phyloP scores from a whole-genome alignment of 257 asterid genomes.

The Eustoma russellianum region DNA sequence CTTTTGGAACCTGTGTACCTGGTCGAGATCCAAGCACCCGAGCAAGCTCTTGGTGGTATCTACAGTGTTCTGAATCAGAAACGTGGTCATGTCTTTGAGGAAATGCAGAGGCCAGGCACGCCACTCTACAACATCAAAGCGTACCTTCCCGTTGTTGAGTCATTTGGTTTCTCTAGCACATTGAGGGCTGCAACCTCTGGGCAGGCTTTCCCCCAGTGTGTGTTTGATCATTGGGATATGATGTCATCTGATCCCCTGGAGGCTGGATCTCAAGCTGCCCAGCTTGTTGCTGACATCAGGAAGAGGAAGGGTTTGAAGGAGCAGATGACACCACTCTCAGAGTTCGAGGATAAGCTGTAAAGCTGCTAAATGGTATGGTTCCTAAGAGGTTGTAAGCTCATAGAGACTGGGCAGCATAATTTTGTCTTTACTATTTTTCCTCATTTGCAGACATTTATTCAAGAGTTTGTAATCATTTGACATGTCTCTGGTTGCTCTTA shows the following conservation, averaged over 20 bases:
- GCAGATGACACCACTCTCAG: constrained; percentile 30
- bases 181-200: constrained; percentile 41
- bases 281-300: constrained; percentile 23
- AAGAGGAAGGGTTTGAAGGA: constrained; percentile 44
- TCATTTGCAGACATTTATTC: not conserved
- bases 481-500: too few relatives aligned
- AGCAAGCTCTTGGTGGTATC: constrained; percentile 35
- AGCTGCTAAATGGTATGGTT: not conserved
- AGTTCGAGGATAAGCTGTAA: constrained; percentile 36
- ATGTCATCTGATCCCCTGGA: constrained; percentile 36
- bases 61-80: constrained; percentile 40
- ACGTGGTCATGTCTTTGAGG: constrained; percentile 41
- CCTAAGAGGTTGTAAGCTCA: not conserved
- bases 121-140: constrained; percentile 43
- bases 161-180: constrained; percentile 31
- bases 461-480: too few relatives aligned
- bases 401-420: constrained; percentile 16
- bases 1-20: constrained; percentile 35
- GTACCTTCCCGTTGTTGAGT: constrained; percentile 31
- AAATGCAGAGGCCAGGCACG: constrained; percentile 39
- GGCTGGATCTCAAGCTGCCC: constrained; percentile 17
- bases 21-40: constrained; percentile 39
- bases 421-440: constrained; percentile 6
- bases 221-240: constrained; percentile 39
- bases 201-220: constrained; percentile 37